Evolutionary conservation across 139 green algal species (phyloP), one percentile per base, ranked within the genome.

Genomic region (Coccomyxa sp.): DNA sequence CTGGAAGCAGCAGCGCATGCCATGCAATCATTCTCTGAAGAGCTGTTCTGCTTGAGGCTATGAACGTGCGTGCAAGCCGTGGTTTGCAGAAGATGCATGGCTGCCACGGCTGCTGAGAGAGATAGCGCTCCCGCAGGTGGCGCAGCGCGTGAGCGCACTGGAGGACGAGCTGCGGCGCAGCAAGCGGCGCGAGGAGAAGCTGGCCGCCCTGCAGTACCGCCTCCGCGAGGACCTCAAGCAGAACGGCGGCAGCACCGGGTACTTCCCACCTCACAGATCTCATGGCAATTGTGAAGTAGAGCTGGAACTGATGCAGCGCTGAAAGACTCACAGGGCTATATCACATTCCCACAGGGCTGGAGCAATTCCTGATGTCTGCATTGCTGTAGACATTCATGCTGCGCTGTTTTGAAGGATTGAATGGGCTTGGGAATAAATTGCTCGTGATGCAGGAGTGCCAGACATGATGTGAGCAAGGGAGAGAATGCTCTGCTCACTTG

Each of bases 151-250:
- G 22, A 18, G 40, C 18, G 38, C 34, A 22, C 73, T 93, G 68
- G 89, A 95, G 84, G 36, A 68, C 6, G 91, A 95, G 75, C 84
- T 96, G 78, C 86, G 92, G 18, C 84, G 85, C 68, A 80, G 82
- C 75, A 93, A 91, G 84, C 86, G 92, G 36, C 84, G 87, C 4
- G 91, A 96, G 83, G 86, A 91, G 70, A 96, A 96, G 88, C 84
- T 96, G 81, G 83, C 91, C 34, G 91, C 89, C 12, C 76, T 95
- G 75, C 86, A 92, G 74, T 96, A 82, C 81, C 88, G 92, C 34
- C 83, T 96, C 79, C 87, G 88, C 6, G 88, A 95, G 73, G 92
- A 96, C 81, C 41, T 94, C 9, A 76, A 81, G 64, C 36, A 58
- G 0, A 38, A 29, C 0, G 83, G 78, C 35, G 83, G 84, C 16